phyloP scores from a whole-genome alignment of 192 early-diverging fungal species.

The Coemansia sp. region DNA sequence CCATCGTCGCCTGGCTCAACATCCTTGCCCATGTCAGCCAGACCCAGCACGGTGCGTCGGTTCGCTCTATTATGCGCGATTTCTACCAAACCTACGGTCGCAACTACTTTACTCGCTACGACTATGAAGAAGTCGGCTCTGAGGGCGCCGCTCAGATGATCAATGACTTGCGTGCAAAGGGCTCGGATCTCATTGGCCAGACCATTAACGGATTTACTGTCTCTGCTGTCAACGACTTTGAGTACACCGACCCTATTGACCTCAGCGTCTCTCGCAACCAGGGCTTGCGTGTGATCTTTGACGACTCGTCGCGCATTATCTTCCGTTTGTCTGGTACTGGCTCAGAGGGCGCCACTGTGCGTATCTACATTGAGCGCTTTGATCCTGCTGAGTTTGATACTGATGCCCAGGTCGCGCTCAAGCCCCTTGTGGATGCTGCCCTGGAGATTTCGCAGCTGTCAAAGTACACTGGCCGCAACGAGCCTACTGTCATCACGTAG shows the following conservation, averaged over 20 bases:
- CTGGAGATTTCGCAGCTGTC: conserved; percentile 71
- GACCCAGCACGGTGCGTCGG: conserved; percentile 54
- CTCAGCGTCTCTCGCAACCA: conserved; percentile 78
- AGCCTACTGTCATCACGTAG: conserved; percentile 89
- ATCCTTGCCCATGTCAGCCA: conserved; percentile 79
- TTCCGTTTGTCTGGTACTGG: conserved; percentile 94
- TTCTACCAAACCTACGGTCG: conserved; percentile 87
- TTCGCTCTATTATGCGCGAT: conserved; percentile 76
- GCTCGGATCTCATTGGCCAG: conserved; percentile 62
- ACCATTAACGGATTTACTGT: conserved; percentile 54
- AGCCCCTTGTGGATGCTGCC: conserved; percentile 83
- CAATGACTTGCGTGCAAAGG: conserved; percentile 60
- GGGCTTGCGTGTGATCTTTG: conserved; percentile 88
- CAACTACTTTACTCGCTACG: conserved; percentile 95
- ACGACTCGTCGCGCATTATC: conserved; percentile 88
- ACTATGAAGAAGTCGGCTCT: conserved; percentile 93
- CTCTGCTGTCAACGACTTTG: conserved; percentile 82
- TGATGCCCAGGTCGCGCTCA: conserved; percentile 82
- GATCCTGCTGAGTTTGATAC: conserved; percentile 58
- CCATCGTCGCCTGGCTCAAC: conserved; percentile 93
- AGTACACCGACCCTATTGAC: conserved; percentile 93
- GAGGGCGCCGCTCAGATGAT: conserved; percentile 79
- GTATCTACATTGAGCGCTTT: conserved; percentile 91
- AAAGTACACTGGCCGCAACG: conserved; percentile 80
- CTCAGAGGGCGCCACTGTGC: conserved; percentile 91